Evolutionary conservation across 345 rosid genomes (phyloP).

Genomic region (Eucalyptus paniculata): DNA sequence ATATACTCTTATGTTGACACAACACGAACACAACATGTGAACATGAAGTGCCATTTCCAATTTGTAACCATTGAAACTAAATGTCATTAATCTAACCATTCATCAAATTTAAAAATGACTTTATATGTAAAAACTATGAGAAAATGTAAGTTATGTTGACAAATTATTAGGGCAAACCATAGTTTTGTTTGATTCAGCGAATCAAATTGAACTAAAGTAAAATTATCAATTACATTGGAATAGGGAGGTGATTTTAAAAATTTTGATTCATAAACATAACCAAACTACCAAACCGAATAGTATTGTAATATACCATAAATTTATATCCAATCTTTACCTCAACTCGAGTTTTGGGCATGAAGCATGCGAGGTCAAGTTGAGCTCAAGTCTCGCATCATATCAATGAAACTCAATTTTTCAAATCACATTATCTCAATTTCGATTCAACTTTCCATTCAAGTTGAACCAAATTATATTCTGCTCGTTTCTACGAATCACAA

Average conservation of each 20-base stretch:
- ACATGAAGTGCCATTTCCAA: neutral
- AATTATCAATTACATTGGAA: neutral
- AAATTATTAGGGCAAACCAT: neutral
- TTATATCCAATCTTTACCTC: no score
- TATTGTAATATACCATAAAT: no score
- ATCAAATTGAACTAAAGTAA: neutral
- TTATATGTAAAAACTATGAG: neutral
- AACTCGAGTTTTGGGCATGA: no score
- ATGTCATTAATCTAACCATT: neutral
- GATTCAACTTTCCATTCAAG: no score
- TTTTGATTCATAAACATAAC: neutral
- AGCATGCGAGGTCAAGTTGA: no score
- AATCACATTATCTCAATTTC: no score
- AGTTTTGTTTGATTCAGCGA: rapidly evolving
- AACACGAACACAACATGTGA: neutral
- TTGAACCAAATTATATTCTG: rapidly evolving
- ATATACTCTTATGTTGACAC: neutral
- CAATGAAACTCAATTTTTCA: no score
- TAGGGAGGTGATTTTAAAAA: neutral
- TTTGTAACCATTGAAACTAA: neutral
- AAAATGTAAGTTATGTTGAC: neutral
- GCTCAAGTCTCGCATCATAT: rapidly evolving
- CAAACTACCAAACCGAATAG: neutral
- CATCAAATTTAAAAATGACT: neutral
- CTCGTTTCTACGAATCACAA: no score